phyloP scores from a whole-genome alignment of 2,329 filamentous ascomycete species.

The Microcyclosporella mali region DNA sequence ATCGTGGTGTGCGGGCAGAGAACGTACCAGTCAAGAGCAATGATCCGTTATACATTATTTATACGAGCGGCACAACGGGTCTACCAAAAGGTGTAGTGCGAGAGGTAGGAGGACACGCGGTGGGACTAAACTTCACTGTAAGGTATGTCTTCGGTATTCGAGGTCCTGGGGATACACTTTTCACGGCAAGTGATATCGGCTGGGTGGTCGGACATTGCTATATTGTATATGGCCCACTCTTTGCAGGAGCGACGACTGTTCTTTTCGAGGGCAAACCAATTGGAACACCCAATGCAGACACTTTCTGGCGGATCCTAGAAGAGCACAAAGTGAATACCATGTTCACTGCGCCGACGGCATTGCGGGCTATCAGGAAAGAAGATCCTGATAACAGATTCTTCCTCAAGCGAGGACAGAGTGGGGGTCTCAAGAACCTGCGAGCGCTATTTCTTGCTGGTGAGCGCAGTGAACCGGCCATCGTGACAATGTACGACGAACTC shows the following conservation, averaged over 20 bases:
- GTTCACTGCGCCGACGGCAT: slow-evolving; percentile 80
- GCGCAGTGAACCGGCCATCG: slow-evolving; percentile 77
- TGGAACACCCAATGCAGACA: slow-evolving; percentile 78
- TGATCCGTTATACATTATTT: slow-evolving; percentile 84
- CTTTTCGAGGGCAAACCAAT: slow-evolving; percentile 93
- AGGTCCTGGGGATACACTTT: slow-evolving; percentile 75
- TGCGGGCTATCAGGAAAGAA: slow-evolving; percentile 80
- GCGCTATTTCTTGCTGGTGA: slow-evolving; percentile 85
- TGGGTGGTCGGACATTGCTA: slow-evolving; percentile 87
- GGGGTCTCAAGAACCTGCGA: slow-evolving; percentile 64
- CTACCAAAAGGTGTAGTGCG: slow-evolving; percentile 73
- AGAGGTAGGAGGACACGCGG: slow-evolving; percentile 79
- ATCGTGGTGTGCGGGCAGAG: slow-evolving; percentile 60
- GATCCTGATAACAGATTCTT: slow-evolving; percentile 69
- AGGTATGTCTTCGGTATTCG: slow-evolving; percentile 76
- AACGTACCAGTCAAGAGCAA: slow-evolving; percentile 72
- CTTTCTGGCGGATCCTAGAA: slow-evolving; percentile 80
- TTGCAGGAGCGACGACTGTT: slow-evolving; percentile 78
- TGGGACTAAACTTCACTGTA: slow-evolving; percentile 75
- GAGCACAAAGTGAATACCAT: slow-evolving; percentile 79
- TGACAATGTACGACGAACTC: slow-evolving; percentile 72
- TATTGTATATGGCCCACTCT: slow-evolving; percentile 80
- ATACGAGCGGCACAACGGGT: slow-evolving; percentile 59
- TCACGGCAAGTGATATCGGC: slow-evolving; percentile 79
- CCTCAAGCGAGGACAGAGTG: slow-evolving; percentile 55